Conservation (phyloP, 1,139 yeast genomes). For the Lodderomyces theae region DNA sequence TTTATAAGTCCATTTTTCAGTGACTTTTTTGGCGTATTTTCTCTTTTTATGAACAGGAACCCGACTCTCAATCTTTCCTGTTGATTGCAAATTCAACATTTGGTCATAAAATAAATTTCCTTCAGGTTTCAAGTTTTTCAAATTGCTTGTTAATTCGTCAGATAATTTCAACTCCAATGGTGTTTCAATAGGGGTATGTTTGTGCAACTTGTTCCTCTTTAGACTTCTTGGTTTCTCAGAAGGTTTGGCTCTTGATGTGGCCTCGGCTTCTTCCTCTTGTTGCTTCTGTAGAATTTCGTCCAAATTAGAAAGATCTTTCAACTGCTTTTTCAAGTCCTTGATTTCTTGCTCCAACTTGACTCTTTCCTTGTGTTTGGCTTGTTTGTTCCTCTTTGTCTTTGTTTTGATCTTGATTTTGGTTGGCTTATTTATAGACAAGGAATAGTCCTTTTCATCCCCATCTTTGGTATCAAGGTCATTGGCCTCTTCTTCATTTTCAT, state of each 20-base stretch:
- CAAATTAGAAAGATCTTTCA: constrained; percentile 57
- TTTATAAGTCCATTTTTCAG: constrained; percentile 91
- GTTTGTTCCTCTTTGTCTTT: constrained; percentile 69
- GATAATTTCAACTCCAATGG: constrained; percentile 85
- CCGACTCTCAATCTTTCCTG: constrained; percentile 85
- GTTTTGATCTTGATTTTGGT: constrained; percentile 73
- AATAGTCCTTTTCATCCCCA: constrained; percentile 27
- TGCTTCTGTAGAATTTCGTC: constrained; percentile 48
- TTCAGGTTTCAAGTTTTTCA: constrained; percentile 84
- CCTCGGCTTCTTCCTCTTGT: constrained; percentile 20
- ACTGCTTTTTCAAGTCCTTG: constrained; percentile 53
- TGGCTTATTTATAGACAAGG: constrained; percentile 70
- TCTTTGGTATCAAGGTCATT: constrained; percentile 39
- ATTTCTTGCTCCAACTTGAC: constrained; percentile 54
- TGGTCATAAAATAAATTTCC: constrained; percentile 84
- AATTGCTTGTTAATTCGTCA: constrained; percentile 82
- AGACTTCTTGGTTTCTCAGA: constrained; percentile 20
- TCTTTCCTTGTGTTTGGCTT: constrained; percentile 63
- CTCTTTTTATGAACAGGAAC: constrained; percentile 67
- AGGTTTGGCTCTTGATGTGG: constrained; percentile 13
- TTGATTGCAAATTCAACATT: constrained; percentile 74
- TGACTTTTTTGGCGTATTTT: constrained; percentile 66
- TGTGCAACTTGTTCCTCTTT: constrained; percentile 38
- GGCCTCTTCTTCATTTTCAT: constrained; percentile 49
- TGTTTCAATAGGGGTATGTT: constrained; percentile 57